Percentiles rank a stretch among this genome's conserved stretches.
Conservation (phyloP, 108 stramenopile species). For the Aurantiochytrium sp. region DNA sequence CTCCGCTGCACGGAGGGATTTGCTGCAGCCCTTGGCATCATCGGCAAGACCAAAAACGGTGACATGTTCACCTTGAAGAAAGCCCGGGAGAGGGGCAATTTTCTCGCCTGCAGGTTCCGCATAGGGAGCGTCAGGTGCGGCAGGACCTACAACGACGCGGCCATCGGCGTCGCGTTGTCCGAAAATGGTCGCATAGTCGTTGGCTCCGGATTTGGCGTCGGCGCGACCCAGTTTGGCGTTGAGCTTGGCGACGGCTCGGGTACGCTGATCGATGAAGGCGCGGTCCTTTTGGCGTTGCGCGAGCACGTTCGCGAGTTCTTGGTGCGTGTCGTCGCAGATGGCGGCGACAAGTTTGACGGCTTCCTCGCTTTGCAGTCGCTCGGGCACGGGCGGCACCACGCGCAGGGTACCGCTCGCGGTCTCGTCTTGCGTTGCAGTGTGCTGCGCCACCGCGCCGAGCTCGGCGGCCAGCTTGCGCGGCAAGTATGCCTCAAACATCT, state of each 20-base stretch:
- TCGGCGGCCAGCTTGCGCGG: too few species aligned
- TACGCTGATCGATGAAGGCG: background rate
- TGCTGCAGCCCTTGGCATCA: background rate
- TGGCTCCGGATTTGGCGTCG: background rate
- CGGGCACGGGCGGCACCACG: background rate
- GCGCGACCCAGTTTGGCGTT: background rate
- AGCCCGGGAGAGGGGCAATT: background rate
- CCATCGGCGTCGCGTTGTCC: conserved; percentile 3
- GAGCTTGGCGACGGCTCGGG: background rate
- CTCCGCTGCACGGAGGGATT: background rate
- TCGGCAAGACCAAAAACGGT: conserved; percentile 7
- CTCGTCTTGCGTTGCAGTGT: too few species aligned
- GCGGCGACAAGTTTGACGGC: background rate
- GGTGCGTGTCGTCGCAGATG: background rate
- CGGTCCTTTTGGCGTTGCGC: background rate
- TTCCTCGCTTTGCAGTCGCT: background rate
- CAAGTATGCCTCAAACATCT: too few species aligned
- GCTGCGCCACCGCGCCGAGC: too few species aligned
- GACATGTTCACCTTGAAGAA: background rate
- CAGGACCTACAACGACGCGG: background rate
- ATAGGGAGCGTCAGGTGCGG: background rate
- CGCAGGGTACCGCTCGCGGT: too few species aligned
- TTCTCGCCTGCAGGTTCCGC: background rate
- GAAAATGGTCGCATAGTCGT: background rate
- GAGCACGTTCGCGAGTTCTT: background rate